Base-by-base conservation (phyloP, 2,329 filamentous ascomycete species). In the Pyrenophora teres region DNA sequence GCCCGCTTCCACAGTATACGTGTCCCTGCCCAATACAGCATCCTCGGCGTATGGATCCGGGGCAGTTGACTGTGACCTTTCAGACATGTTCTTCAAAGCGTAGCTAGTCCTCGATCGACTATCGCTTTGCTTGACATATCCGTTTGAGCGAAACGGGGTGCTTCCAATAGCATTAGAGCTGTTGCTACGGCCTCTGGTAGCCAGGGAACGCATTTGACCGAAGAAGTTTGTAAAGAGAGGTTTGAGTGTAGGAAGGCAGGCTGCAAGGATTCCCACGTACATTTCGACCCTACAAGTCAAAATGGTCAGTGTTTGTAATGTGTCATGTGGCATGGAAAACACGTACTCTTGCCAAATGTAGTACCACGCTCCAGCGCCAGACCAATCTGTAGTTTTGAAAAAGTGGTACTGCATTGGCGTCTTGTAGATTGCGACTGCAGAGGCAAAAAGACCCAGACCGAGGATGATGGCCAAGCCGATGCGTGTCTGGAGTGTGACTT, bases 401-500 rank as follows among this genome's bases (percentile, higher is more conserved):
- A 69, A 68, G 43, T 69, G 66, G 56, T 60, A 59, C 41, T 64
- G 65, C 48, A 69, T 61, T 1, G 60, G 60, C 18, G 60, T 65
- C 10, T 62, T 57, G 52, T 62, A 60, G 36, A 60, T 58, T 10
- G 62, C 57, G 4, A 64, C 49, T n/a, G 56, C 60, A n/a, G 62
- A 62, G 8, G 65, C 67, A 40, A 76, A 71, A 23, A 74, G 67
- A 21, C 75, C 74, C 9, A 76, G 57, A 32, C 65, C 63, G 13
- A 76, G 64, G 43, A 75, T 67, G 37, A 69, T 30, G 13, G 56
- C 61, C 16, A 72, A 62, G 4, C 74, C 68, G 18, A 75, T 54
- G 42, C 75, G 76, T 2, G 75, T 76, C 32, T 70, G 71, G 2
- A 64, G 52, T 56, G 76, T 77, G 50, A 78, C 65, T 54, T 76